A percentile compares a stretch with the other conserved stretches of the same genome.
These are phyloP conservation scores for Gossypium raimondii DNA, from an alignment of 345 rosid species.

Conservation along the genomic window DNA sequence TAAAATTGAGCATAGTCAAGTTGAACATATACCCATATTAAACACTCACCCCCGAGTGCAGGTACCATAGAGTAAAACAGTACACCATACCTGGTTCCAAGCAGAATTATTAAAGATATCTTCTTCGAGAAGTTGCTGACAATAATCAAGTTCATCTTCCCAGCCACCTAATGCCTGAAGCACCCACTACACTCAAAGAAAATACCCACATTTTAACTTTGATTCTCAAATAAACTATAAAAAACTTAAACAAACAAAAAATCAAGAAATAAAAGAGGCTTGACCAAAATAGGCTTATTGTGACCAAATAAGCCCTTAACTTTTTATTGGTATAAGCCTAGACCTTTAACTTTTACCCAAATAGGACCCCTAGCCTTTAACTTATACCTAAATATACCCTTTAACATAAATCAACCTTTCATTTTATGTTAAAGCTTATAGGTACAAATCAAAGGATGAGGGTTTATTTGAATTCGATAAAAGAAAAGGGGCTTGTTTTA, in stretches of 20 bases:
- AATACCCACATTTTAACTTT: not conserved
- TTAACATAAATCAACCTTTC: not conserved
- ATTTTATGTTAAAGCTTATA: not conserved
- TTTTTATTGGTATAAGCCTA: not conserved
- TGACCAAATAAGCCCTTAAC: not conserved
- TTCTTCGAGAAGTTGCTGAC: constrained; percentile 62
- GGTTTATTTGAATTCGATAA: not conserved
- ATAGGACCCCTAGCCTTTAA: not conserved
- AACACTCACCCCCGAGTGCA: not conserved
- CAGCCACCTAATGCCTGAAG: constrained; percentile 80
- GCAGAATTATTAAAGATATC: constrained; percentile 91
- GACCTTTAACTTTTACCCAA: not conserved
- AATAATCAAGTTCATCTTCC: constrained; percentile 84
- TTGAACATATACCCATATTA: not conserved
- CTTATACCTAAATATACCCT: not conserved
- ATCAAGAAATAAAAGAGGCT: not conserved
- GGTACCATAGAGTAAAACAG: not conserved
- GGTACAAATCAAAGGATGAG: not conserved
- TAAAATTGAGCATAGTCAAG: not conserved
- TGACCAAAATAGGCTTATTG: not conserved
- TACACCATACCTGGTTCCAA: constrained; percentile 77
- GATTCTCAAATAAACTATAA: not conserved
- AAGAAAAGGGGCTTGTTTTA: not conserved
- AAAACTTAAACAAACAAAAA: not conserved
- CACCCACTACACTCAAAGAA: constrained; percentile 59